A percentile compares a stretch with the other conserved stretches of the same genome.
Evolutionary conservation across 202 grass and related monocot species (phyloP).

Genomic region (Setaria italica): DNA sequence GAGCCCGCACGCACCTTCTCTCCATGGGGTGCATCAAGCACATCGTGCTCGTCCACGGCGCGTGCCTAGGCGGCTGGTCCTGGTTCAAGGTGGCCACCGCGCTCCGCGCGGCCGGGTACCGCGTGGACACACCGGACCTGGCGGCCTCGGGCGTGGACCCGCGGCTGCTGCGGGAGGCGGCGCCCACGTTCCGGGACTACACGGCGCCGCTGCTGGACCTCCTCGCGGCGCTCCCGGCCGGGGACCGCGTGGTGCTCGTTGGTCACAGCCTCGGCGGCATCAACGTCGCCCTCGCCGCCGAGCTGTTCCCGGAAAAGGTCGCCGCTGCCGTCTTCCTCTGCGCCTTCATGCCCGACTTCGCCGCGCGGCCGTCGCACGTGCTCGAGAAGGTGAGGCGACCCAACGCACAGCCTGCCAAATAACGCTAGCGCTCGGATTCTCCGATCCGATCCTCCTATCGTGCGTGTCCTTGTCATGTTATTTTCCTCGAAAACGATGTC

Average conservation of each 20-base stretch:
- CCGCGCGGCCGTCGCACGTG: slow-evolving; percentile 52
- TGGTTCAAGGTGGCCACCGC: slow-evolving; percentile 68
- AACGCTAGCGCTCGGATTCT: not conserved
- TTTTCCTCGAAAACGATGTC: not conserved
- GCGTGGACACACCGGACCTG: slow-evolving; percentile 66
- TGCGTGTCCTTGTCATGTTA: not conserved
- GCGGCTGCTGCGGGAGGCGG: slow-evolving; percentile 57
- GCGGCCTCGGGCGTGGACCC: slow-evolving; percentile 64
- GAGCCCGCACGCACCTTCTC: not conserved
- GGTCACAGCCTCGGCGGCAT: slow-evolving; percentile 78
- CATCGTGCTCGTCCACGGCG: slow-evolving; percentile 78
- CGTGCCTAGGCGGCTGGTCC: slow-evolving; percentile 71
- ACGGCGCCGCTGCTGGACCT: slow-evolving; percentile 64
- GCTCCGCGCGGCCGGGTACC: slow-evolving; percentile 61
- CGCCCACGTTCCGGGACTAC: slow-evolving; percentile 71
- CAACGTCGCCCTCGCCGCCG: slow-evolving; percentile 65
- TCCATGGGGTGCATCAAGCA: not conserved
- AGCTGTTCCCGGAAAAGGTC: slow-evolving; percentile 69
- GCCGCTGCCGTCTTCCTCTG: slow-evolving; percentile 69
- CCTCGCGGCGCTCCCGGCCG: slow-evolving; percentile 49
- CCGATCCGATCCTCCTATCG: not conserved
- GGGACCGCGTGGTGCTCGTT: slow-evolving; percentile 66
- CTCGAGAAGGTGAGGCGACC: slow-evolving; percentile 48
- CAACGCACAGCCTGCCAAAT: too few relatives aligned
- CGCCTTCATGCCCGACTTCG: slow-evolving; percentile 65